phyloP scores from a whole-genome alignment of 371 early-diverging fungal species.

The Lichtheimia ornata region DNA sequence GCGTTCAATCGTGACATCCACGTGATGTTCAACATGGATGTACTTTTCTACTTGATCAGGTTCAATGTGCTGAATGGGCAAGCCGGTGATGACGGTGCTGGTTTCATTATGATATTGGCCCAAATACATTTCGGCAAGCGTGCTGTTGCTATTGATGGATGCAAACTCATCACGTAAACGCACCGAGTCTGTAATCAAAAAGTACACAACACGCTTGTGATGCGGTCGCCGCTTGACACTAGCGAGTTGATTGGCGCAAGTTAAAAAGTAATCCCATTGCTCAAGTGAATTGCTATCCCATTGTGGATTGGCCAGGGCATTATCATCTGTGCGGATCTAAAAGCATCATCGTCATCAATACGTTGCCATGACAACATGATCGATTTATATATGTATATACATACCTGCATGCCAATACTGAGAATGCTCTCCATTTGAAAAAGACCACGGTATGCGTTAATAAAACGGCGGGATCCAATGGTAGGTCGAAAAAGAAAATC shows the following conservation, averaged over 20 bases:
- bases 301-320: slow-evolving; percentile 32
- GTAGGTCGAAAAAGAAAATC: slow-evolving; percentile 52
- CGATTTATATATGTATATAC: too few species aligned
- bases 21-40: slow-evolving; percentile 25
- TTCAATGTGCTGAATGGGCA: slow-evolving; percentile 33
- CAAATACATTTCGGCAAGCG: slow-evolving; percentile 7
- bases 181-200: slow-evolving; percentile 35
- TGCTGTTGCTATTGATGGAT: slow-evolving; percentile 24
- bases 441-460: slow-evolving; percentile 42
- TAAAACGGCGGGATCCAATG: slow-evolving; percentile 44
- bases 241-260: slow-evolving; percentile 35
- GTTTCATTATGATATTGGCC: slow-evolving; percentile 6
- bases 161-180: slow-evolving; percentile 30
- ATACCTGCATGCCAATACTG: slow-evolving; percentile 44
- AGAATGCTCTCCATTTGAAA: slow-evolving; percentile 48
- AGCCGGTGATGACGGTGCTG: slow-evolving; percentile 24
- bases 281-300: slow-evolving; percentile 23
- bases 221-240: slow-evolving; percentile 25
- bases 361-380: too few species aligned
- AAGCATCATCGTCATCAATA: neutral
- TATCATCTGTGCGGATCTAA: slow-evolving; percentile 35
- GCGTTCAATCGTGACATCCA: slow-evolving; percentile 19
- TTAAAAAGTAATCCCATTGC: slow-evolving; percentile 33
- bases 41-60: slow-evolving; percentile 36
- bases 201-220: slow-evolving; percentile 32